phyloP scores from a whole-genome alignment of 306 rosid genomes.

The Inga leiocalycina region DNA sequence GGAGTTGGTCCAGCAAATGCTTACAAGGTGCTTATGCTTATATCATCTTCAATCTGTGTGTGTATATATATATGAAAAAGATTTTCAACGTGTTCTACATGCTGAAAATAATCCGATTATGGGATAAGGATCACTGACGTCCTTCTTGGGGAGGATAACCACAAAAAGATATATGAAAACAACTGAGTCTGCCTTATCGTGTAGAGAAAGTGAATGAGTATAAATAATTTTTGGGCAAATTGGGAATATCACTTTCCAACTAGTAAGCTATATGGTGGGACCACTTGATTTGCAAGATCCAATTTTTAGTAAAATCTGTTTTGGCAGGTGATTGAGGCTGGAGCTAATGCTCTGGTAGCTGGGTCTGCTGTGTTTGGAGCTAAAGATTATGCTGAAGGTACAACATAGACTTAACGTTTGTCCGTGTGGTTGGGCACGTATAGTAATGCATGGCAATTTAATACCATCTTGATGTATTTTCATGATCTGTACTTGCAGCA shows the following conservation, averaged over 20 bases:
- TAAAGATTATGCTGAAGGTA: constrained; percentile 96
- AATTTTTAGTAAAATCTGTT: constrained; percentile 21
- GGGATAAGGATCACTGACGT: not conserved
- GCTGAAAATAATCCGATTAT: constrained; percentile 6
- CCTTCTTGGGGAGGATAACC: not conserved
- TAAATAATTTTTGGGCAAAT: not conserved
- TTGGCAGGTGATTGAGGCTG: constrained; percentile 96
- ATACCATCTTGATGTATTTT: constrained; percentile 26
- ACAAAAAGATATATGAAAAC: constrained; percentile 13
- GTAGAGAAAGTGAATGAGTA: not conserved
- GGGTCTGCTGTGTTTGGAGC: constrained; percentile 99
- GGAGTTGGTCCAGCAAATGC: constrained; percentile 93
- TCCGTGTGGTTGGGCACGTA: not conserved
- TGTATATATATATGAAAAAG: constrained; percentile 7
- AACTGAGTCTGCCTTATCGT: not conserved
- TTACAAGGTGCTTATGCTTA: constrained; percentile 66
- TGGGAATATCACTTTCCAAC: not conserved
- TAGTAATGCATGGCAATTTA: constrained; percentile 8
- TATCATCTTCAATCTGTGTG: constrained; percentile 23
- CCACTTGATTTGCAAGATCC: constrained; percentile 15
- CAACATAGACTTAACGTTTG: not conserved
- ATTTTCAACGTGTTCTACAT: not conserved
- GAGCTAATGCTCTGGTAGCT: constrained; percentile 98
- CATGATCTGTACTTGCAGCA: constrained; percentile 55
- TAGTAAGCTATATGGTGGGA: not conserved